phyloP scores from a whole-genome alignment of 352 stramenopile genomes.

The Phytophthora litchii region DNA sequence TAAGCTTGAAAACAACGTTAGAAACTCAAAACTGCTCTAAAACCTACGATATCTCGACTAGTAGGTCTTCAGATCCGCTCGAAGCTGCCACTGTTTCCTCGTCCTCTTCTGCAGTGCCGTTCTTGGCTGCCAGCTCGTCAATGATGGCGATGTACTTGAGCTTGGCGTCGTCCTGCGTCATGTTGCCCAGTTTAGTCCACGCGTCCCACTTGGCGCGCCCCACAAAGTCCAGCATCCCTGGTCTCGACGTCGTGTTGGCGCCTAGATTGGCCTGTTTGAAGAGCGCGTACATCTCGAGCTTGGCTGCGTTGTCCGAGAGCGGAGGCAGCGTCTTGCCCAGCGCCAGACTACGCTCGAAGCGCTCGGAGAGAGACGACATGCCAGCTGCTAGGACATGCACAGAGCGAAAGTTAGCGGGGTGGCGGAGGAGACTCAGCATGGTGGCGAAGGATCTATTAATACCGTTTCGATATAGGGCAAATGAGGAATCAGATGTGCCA shows the following conservation, averaged over 20 bases:
- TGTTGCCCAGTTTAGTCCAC: slow-evolving; percentile 69
- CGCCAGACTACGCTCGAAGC: slow-evolving; percentile 66
- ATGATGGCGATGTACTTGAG: slow-evolving; percentile 79
- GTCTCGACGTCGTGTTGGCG: slow-evolving; percentile 65
- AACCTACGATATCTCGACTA: slow-evolving; percentile 56
- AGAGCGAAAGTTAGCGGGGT: slow-evolving; percentile 6
- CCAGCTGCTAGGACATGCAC: slow-evolving; percentile 6
- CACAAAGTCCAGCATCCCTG: slow-evolving; percentile 87
- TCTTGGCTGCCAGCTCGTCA: slow-evolving; percentile 59
- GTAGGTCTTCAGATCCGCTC: slow-evolving; percentile 49
- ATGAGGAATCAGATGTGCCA: slow-evolving; percentile 17
- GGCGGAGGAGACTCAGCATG: slow-evolving; percentile 11
- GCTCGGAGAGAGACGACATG: slow-evolving; percentile 34
- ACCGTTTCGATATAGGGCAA: not conserved
- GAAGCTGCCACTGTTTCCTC: slow-evolving; percentile 12
- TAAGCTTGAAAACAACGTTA: not conserved
- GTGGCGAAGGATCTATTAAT: not conserved
- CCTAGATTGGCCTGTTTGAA: slow-evolving; percentile 81
- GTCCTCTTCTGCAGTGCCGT: slow-evolving; percentile 32
- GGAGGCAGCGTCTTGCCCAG: slow-evolving; percentile 74
- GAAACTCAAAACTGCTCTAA: slow-evolving; percentile 20
- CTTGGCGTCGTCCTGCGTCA: slow-evolving; percentile 73
- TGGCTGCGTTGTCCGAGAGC: slow-evolving; percentile 75
- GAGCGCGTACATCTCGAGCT: slow-evolving; percentile 86
- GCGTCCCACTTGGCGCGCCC: slow-evolving; percentile 83